Evolutionary conservation across 805 yeast genomes (phyloP), one percentile per base, ranked within the genome.

Genomic region (Nakazawaea pomicola): DNA sequence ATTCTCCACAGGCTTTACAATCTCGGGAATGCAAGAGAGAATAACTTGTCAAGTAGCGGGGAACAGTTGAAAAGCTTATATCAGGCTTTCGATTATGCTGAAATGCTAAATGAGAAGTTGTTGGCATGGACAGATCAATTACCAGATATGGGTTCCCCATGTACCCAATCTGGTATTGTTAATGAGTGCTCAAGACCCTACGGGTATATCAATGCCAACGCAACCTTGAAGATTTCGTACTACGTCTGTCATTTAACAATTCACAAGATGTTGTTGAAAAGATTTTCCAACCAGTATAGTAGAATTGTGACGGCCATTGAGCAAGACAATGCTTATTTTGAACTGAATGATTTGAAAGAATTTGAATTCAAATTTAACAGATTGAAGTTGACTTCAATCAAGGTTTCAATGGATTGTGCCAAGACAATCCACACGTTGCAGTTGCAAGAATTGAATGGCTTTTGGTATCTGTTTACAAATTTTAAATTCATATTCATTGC

Each of bases 391-490:
- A 36, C 29, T 8, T 34, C 45, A 4, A 33, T 33, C 20, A 32
- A 42, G 12, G 14, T 33, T 12, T 32, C 45, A 3, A 33, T 37
- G 8, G 45, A 37, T 4, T 42, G 41, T 33, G n/a, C 33, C 12
- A 33, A 33, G 25, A 28, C 31, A 9, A 14, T 34, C 14, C 36
- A 32, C n/a, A 8, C 25, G 9, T 36, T 42, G 36, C 32, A 32
- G 15, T 11, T 42, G 11, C 23, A 33, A 7, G 41, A 42, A 4
- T 29, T 42, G 25, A 37, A 42, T 37, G 41, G 45, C 1, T 42
- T 42, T 21, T 42, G 45, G 45, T 42, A 42, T 37, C 41, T 37
- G 36, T 42, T 42, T 29, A 37, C 33, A 32, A 42, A 42, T 29
- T 33, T 42, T 23, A 33, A 42, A 14, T 42, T 42, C 36, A 33